These are phyloP conservation scores for Syzygium malaccense DNA, from an alignment of 441 rosid genomes.

Conservation along the genomic window DNA sequence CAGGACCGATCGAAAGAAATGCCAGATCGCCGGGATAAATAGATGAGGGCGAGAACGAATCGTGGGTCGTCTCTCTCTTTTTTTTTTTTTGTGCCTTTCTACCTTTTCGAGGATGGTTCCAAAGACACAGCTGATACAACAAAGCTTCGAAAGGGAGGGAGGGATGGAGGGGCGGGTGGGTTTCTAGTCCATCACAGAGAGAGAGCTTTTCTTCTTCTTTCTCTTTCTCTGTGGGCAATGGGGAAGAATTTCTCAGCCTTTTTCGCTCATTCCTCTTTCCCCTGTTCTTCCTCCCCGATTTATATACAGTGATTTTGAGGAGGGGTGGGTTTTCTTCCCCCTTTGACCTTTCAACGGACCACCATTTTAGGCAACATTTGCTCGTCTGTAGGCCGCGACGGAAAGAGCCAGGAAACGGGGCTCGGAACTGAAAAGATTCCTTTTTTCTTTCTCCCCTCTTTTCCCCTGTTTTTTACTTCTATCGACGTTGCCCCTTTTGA, in stretches of 20 bases:
- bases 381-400: slow-evolving; percentile 12
- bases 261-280: neutral
- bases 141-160: slow-evolving; percentile 2
- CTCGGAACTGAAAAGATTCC: neutral
- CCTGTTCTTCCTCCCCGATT: neutral
- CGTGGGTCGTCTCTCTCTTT: neutral
- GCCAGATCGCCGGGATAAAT: slow-evolving; percentile 17
- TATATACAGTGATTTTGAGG: slow-evolving; percentile 10
- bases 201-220: neutral
- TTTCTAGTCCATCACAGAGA: slow-evolving; percentile 16
- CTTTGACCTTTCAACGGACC: slow-evolving; percentile 37
- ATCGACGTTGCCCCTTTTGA: neutral
- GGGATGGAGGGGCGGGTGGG: neutral
- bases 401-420: neutral
- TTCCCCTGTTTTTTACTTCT: neutral
- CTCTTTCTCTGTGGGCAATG: neutral
- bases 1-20: neutral
- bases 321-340: slow-evolving; percentile 23
- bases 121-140: slow-evolving; percentile 2
- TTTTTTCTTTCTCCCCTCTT: neutral
- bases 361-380: slow-evolving; percentile 32
- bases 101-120: neutral
- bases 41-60: neutral
- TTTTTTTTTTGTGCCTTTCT: neutral
- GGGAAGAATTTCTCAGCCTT: neutral